Conservation (phyloP, 495 filamentous ascomycete genomes). For the Melanomma pulvis-pyrius region DNA sequence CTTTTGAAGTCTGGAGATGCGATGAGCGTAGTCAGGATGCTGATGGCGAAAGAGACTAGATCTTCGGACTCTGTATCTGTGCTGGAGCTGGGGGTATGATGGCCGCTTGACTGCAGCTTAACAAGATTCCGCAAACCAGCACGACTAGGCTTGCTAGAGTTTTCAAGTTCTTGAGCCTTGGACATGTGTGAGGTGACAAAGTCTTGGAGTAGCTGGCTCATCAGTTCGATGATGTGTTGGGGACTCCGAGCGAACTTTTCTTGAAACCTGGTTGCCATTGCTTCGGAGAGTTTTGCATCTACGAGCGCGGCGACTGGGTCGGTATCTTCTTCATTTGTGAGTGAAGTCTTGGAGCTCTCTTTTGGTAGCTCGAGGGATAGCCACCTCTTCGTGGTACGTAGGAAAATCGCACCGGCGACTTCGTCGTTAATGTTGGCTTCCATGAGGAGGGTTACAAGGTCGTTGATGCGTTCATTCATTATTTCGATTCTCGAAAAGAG, state of each 20-base stretch:
- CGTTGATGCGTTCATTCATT: constrained; percentile 55
- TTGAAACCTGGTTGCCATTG: constrained; percentile 67
- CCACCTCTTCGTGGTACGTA: constrained; percentile 66
- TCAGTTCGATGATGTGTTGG: constrained; percentile 63
- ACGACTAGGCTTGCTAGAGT: constrained; percentile 18
- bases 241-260: constrained; percentile 69
- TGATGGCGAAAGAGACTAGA: constrained; percentile 34
- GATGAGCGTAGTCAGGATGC: constrained; percentile 32
- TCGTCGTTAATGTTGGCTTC: constrained; percentile 57
- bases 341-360: background rate
- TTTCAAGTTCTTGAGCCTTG: constrained; percentile 21
- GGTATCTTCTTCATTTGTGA: constrained; percentile 38
- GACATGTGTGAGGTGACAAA: constrained; percentile 43
- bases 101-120: background rate
- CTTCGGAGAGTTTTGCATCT: constrained; percentile 66
- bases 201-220: constrained; percentile 58
- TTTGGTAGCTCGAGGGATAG: constrained; percentile 45
- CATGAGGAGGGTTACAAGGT: constrained; percentile 59
- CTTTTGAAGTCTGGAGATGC: constrained; percentile 30
- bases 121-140: constrained; percentile 21
- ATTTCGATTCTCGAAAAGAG: constrained; percentile 41
- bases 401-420: constrained; percentile 63
- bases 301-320: constrained; percentile 55
- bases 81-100: background rate
- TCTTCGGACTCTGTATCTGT: constrained; percentile 31